phyloP scores from a whole-genome alignment of 805 yeast species.

The Scheffersomyces amazonensis region DNA sequence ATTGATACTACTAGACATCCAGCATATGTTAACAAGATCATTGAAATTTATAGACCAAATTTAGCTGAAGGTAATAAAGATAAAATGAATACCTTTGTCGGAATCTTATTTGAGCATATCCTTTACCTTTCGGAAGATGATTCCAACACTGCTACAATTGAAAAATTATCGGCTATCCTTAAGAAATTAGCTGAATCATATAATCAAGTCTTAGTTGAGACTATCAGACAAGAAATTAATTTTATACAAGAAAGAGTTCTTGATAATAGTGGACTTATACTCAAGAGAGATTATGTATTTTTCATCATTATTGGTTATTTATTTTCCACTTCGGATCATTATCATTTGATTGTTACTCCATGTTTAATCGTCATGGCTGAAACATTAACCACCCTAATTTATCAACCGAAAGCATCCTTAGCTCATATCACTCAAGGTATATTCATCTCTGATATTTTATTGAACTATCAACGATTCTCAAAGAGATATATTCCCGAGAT shows the following conservation, averaged over 20 bases:
- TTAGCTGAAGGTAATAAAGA: slow-evolving; percentile 80
- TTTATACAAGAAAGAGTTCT: slow-evolving; percentile 53
- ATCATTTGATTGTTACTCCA: slow-evolving; percentile 88
- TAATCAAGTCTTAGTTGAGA: slow-evolving; percentile 60
- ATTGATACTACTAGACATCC: slow-evolving; percentile 42
- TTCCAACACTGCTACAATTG: slow-evolving; percentile 25
- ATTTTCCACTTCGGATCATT: slow-evolving; percentile 94
- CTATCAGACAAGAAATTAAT: slow-evolving; percentile 54
- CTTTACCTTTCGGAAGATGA: slow-evolving; percentile 40
- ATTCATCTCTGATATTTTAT: slow-evolving; percentile 59
- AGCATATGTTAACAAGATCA: slow-evolving; percentile 49
- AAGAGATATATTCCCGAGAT: slow-evolving; percentile 85
- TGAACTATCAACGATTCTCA: slow-evolving; percentile 75
- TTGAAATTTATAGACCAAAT: slow-evolving; percentile 68
- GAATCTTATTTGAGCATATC: slow-evolving; percentile 61
- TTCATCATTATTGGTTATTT: slow-evolving; percentile 70
- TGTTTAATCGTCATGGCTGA: slow-evolving; percentile 71
- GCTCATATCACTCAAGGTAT: slow-evolving; percentile 55
- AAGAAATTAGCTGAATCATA: slow-evolving; percentile 63
- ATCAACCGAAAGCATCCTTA: slow-evolving; percentile 30
- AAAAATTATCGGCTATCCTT: slow-evolving; percentile 44
- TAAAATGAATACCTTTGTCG: slow-evolving; percentile 60
- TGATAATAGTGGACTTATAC: slow-evolving; percentile 4
- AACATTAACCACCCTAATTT: slow-evolving; percentile 37
- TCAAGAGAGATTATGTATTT: slow-evolving; percentile 54